Base-by-base conservation (phyloP, 2,329 filamentous ascomycete species). In the Aspergillus hiratsukae region DNA sequence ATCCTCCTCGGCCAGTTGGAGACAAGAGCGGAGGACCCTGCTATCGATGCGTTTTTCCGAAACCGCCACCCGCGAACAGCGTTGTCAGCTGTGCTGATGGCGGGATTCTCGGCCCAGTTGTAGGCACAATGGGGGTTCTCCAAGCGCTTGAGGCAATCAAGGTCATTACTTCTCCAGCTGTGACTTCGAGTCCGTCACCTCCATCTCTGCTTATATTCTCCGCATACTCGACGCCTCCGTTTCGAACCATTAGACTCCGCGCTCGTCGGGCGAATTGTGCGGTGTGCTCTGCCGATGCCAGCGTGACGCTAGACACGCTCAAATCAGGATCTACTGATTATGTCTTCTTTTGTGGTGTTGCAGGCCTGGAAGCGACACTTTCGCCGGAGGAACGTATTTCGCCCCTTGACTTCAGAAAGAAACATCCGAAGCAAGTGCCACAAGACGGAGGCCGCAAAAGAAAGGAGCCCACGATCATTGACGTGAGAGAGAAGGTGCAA, bases 1-100 rank as follows among this genome's bases (percentile, higher is more conserved):
- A 87, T 57, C 92, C 92, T 1, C 84, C 90, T 0, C 76, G 79
- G 7, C 77, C 83, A 2, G 78, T 81, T 9, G 87, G 86, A 1
- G 74, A 84, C 51, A 54, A 69, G 2, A 67, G 75, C 0, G 87
- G 88, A 35, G 89, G 91, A 0, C 92, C 93, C 0, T 99, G 94
- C 73, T 99, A 99, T 74, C 83, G 94, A 45, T 99, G 94, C 69
- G 83, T 97, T 11, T 99, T 96, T 65, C 92, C 91, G 0, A 87
- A 83, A 40, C 92, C 94, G 0, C 92, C 94, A 0, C 91, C 93
- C 0, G 84, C 90, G 0, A 89, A 89, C 45, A 91, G 85, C 55
- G 87, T 97, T 0, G 81, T 90, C 1, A 91, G 87, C 58, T 99
- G 94, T 67, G 91, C 92, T 43, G 94, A 99, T 70, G 93, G 92